Conservation (phyloP, 805 yeast species). For the Maudiozyma barnettii region DNA sequence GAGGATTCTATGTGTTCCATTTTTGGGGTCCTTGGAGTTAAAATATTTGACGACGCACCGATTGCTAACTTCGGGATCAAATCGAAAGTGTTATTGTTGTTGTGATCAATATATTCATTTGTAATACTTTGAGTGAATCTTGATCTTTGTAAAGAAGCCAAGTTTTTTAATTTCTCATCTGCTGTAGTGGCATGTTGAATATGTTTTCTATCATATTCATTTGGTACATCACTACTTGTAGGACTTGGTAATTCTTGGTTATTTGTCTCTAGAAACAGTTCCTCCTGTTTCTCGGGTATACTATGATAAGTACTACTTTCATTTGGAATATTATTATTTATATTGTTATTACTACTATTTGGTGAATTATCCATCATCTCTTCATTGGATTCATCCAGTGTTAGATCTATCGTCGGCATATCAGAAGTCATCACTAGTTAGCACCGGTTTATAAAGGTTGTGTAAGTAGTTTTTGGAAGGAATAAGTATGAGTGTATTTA, state of each 20-base stretch:
- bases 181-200: neutral
- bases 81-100: neutral
- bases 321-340: no score
- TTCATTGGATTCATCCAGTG: constrained; percentile 9
- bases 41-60: neutral
- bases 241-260: neutral
- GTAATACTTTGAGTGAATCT: neutral
- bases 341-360: neutral
- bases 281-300: neutral
- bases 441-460: no score
- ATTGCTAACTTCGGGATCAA: neutral
- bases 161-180: neutral
- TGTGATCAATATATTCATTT: neutral
- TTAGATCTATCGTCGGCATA: constrained; percentile 17
- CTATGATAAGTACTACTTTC: no score
- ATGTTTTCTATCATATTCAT: neutral
- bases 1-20: neutral
- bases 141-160: neutral
- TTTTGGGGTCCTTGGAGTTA: neutral
- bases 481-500: no score
- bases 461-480: no score
- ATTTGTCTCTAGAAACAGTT: neutral
- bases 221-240: neutral
- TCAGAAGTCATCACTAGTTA: neutral
- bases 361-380: neutral